These are phyloP conservation scores for Thalassia testudinum DNA, from an alignment of 116 monocot species.

Conservation along the genomic window DNA sequence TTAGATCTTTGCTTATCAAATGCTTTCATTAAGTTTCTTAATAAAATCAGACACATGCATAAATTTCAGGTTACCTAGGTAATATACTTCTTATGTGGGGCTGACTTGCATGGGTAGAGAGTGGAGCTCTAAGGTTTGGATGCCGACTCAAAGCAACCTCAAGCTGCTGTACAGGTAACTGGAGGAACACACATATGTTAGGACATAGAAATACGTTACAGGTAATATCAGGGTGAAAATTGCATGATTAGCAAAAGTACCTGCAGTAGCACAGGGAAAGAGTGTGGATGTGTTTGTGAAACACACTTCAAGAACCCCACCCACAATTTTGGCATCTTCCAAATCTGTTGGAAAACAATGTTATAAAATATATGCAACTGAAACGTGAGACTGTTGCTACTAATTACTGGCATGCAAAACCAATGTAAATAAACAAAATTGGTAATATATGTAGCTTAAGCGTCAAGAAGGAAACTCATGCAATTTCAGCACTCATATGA, in stretches of 20 bases:
- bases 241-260: conserved; percentile 10
- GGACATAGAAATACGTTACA: not conserved
- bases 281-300: conserved; percentile 86
- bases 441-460: too few species aligned
- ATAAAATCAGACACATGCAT: not conserved
- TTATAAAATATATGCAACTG: too few species aligned
- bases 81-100: conserved; percentile 33
- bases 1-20: not conserved
- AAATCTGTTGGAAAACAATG: conserved; percentile 33
- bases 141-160: conserved; percentile 62
- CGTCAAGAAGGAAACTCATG: too few species aligned
- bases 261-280: conserved; percentile 77
- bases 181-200: conserved; percentile 4
- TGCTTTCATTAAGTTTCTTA: not conserved
- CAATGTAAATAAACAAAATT: too few species aligned
- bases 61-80: conserved; percentile 37
- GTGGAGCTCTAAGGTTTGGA: conserved; percentile 42
- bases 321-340: conserved; percentile 98
- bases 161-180: conserved; percentile 76
- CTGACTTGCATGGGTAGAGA: conserved; percentile 67
- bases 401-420: too few species aligned
- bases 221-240: not conserved
- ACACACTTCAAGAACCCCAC: conserved; percentile 84
- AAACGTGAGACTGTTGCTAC: too few species aligned
- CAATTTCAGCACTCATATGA: too few species aligned